Evolutionary conservation across 1,284 basidiomycete genomes (phyloP), one percentile per base, ranked within the genome.

Genomic region (Trametes polyzona): DNA sequence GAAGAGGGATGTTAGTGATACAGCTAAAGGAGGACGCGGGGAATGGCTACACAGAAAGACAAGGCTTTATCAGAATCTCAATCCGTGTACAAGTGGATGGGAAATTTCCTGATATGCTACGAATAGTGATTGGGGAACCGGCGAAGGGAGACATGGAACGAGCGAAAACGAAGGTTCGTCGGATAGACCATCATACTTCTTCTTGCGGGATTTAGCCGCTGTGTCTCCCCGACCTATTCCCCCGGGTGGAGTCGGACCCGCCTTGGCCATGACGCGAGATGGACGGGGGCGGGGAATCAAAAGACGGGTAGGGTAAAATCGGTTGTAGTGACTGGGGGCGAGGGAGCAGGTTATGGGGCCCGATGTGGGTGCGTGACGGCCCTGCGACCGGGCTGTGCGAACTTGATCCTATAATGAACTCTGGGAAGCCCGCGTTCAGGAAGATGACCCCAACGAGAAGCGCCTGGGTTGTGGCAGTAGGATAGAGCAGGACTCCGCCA

Each of bases 361-460:
- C 36, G 40, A 55, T 41, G 51, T 32, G 41, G 19, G 47, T 48
- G 29, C 53, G 49, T 26, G 47, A 54, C 6, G 47, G 39, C 1
- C 52, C 46, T 17, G 58, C 55, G 42, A 52, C 46, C 19, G 58
- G 52, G 33, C 40, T 59, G 61, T 52, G 65, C 50, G 47, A 54
- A 32, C 51, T 57, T 33, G 58, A 35, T 11, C 50, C 54, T 27
- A 42, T 47, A 11, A 85, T 68, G 61, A 85, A 83, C 46, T 79
- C 79, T 19, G 84, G 83, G 69, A 86, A 84, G 19, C 73, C 71
- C 17, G 73, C 65, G 35, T 76, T 72, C 52, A 84, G 70, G 67
- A 86, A 85, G 42, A 86, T 67, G 3, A 81, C 82, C 36, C 83
- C 85, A 59, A 84, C 78, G 51, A 87, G 79, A 48, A 86, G 79